phyloP scores from a whole-genome alignment of 768 basidiomycete genomes.

The Holtermannia corniformis region DNA sequence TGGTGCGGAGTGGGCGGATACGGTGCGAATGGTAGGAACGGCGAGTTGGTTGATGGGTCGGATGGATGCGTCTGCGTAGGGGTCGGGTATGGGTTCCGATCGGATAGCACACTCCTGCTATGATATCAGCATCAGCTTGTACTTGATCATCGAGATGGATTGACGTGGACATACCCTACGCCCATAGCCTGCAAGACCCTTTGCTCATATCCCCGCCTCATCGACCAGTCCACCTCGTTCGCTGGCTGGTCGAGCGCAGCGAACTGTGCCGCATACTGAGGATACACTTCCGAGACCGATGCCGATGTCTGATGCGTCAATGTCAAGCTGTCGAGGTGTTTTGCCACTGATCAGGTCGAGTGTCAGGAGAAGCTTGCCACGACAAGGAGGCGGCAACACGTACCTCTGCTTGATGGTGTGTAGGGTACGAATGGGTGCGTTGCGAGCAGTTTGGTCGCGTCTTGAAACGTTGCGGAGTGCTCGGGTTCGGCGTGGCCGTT shows the following conservation, averaged over 20 bases:
- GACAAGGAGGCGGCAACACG: constrained; percentile 1
- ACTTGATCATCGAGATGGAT: constrained; percentile 4
- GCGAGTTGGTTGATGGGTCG: not conserved
- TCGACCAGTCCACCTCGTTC: constrained; percentile 19
- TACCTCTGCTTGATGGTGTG: constrained; percentile 33
- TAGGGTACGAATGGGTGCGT: constrained; percentile 34
- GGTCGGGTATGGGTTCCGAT: not conserved
- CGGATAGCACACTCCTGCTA: not conserved
- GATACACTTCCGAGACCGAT: constrained; percentile 20
- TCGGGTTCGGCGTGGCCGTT: no score
- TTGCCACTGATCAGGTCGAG: constrained; percentile 15
- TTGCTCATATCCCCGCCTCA: constrained; percentile 15
- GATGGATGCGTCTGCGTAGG: not conserved
- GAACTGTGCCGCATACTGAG: constrained; percentile 21
- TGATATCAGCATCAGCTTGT: not conserved
- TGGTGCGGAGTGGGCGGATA: not conserved
- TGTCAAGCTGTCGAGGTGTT: constrained; percentile 26
- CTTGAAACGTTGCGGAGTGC: not conserved
- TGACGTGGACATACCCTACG: constrained; percentile 7
- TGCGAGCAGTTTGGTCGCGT: constrained; percentile 14
- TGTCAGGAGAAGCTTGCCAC: not conserved
- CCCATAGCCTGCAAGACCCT: constrained; percentile 12
- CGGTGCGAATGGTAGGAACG: not conserved
- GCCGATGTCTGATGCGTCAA: constrained; percentile 17
- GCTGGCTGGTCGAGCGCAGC: constrained; percentile 21